A percentile compares a stretch with the other conserved stretches of the same genome.
These are phyloP conservation scores for Hypoxylon crocopeplum DNA, from an alignment of 495 filamentous ascomycete genomes.

Conservation along the genomic window DNA sequence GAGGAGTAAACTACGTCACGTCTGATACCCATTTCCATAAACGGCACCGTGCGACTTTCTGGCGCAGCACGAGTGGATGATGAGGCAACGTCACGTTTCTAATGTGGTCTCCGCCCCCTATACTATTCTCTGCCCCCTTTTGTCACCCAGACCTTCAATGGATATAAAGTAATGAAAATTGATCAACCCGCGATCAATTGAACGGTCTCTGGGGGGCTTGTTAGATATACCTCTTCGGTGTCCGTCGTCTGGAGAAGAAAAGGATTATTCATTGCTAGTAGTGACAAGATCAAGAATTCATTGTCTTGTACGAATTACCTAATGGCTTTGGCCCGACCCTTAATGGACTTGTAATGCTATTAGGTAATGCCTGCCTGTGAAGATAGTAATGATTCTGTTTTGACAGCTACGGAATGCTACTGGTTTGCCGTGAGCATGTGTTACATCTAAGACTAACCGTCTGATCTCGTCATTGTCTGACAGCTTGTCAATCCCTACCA, in stretches of 20 bases:
- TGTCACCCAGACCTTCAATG: constrained; percentile 36
- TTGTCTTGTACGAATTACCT: constrained; percentile 36
- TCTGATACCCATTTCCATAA: constrained; percentile 34
- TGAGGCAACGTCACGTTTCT: constrained; percentile 22
- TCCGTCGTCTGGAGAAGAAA: constrained; percentile 32
- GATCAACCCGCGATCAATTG: constrained; percentile 31
- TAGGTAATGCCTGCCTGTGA: no score
- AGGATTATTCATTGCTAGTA: constrained; percentile 40
- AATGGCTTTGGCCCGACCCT: no score
- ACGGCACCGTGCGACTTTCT: constrained; percentile 20
- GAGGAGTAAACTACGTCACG: constrained; percentile 37
- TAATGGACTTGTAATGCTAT: background rate
- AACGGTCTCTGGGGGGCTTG: constrained; percentile 33
- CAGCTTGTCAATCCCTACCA: no score
- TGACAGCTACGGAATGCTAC: no score
- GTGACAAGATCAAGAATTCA: constrained; percentile 40
- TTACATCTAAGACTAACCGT: no score
- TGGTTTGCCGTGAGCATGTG: no score
- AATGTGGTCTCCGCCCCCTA: constrained; percentile 30
- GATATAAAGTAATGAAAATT: constrained; percentile 39
- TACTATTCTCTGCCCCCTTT: constrained; percentile 39
- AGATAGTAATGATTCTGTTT: no score
- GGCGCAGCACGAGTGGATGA: constrained; percentile 24
- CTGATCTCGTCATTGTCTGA: no score
- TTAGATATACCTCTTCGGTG: constrained; percentile 46